Evolutionary conservation across 371 early-diverging fungal genomes (phyloP).

Genomic region (Furculomyces boomerangus): DNA sequence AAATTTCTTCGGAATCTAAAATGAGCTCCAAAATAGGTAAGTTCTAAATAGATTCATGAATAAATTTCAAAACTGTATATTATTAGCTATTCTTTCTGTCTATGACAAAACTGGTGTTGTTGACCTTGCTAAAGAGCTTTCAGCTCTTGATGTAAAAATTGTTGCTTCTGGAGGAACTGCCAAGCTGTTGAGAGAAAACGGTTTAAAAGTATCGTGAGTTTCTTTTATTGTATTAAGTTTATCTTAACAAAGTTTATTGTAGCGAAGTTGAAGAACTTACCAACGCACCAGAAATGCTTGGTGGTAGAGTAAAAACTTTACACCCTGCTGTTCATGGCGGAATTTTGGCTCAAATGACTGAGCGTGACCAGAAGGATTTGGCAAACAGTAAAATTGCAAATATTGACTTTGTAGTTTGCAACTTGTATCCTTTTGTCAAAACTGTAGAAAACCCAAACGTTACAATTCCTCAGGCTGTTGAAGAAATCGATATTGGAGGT

Average conservation of each 20-base stretch:
- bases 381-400: conserved; percentile 68
- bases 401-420: conserved; percentile 91
- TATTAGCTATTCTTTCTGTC: conserved; percentile 76
- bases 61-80: not conserved
- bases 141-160: conserved; percentile 53
- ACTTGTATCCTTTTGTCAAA: conserved; percentile 93
- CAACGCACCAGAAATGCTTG: conserved; percentile 94
- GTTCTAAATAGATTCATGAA: not conserved
- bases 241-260: too few relatives aligned
- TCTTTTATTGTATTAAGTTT: too few relatives aligned
- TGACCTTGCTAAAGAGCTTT: conserved; percentile 69
- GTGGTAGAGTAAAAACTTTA: conserved; percentile 95
- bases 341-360: conserved; percentile 81
- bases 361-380: conserved; percentile 74
- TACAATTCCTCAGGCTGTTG: conserved; percentile 85
- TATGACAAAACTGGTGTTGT: conserved; percentile 91
- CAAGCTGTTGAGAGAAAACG: conserved; percentile 69
- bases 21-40: not conserved
- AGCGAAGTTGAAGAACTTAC: conserved; percentile 92
- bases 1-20: too few relatives aligned
- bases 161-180: conserved; percentile 94
- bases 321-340: conserved; percentile 98
- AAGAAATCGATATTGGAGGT: conserved; percentile 96
- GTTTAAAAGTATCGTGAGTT: conserved; percentile 45
- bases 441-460: conserved; percentile 75